Evolutionary conservation across 108 stramenopile species (phyloP).

Genomic region (Seminavis robusta): DNA sequence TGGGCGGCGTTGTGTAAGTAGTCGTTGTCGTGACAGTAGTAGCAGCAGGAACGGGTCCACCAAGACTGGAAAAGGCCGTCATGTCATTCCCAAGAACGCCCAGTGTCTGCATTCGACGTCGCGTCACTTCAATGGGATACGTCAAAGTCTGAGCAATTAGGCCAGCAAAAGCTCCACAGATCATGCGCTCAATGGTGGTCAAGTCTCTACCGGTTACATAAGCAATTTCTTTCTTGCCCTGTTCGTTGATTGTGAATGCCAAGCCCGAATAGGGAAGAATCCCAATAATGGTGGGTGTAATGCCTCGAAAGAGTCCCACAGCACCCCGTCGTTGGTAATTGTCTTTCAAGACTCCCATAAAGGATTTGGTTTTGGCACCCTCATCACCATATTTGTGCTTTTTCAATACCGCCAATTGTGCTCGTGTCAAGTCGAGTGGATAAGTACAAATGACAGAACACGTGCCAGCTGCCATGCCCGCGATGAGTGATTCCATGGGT

Average conservation of each 20-base stretch:
- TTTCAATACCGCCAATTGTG: conserved; percentile 90
- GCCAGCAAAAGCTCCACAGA: conserved; percentile 88
- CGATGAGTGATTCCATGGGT: conserved; percentile 75
- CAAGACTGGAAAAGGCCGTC: conserved; percentile 63
- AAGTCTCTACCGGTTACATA: conserved; percentile 66
- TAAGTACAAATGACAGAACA: conserved; percentile 86
- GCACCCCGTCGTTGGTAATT: conserved; percentile 51
- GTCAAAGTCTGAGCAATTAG: conserved; percentile 86
- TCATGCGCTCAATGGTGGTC: conserved; percentile 79
- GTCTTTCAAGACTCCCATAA: conserved; percentile 21
- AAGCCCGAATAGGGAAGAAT: conserved; percentile 95
- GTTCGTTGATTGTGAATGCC: conserved; percentile 93
- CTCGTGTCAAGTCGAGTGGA: conserved; percentile 93
- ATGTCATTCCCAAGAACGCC: conserved; percentile 78
- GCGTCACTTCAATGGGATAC: conserved; percentile 94
- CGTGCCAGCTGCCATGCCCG: conserved; percentile 89
- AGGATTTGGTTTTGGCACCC: conserved; percentile 16
- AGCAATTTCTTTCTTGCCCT: conserved; percentile 79
- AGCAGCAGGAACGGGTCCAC: conserved; percentile 9
- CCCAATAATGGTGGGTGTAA: conserved; percentile 89
- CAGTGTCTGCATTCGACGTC: conserved; percentile 96
- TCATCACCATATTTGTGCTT: conserved; percentile 27
- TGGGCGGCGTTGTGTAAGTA: conserved; percentile 39
- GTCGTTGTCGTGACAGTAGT: conserved; percentile 9
- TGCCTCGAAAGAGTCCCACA: conserved; percentile 79